These are phyloP conservation scores for Cryoendolithus antarcticus DNA, from an alignment of 2,329 filamentous ascomycete genomes.

Conservation along the genomic window DNA sequence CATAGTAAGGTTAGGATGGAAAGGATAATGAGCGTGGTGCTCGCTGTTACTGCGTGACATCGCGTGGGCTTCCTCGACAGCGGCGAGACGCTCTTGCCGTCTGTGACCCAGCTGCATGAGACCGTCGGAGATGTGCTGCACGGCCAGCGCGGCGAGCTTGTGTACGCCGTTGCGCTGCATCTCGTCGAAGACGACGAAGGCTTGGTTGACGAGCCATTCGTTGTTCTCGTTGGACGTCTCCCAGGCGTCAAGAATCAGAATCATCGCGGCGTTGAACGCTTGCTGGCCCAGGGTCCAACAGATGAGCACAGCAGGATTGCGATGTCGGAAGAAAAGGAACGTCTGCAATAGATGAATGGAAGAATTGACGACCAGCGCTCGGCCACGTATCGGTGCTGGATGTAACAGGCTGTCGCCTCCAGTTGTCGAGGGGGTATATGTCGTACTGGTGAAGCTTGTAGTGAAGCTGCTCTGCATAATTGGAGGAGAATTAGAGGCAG, in stretches of 20 bases:
- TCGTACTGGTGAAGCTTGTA: conserved; percentile 1
- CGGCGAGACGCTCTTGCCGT: conserved; percentile 4
- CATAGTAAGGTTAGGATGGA: conserved; percentile 3
- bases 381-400: conserved; percentile 23
- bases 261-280: conserved; percentile 39
- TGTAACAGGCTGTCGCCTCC: conserved; percentile 13
- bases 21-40: conserved; percentile 2
- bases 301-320: conserved; percentile 31
- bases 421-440: background rate
- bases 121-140: conserved; percentile 26
- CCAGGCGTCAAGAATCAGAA: conserved; percentile 34
- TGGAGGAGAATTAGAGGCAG: conserved; percentile 7
- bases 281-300: conserved; percentile 39
- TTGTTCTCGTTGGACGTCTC: conserved; percentile 29
- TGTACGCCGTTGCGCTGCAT: conserved; percentile 32
- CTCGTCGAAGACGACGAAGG: conserved; percentile 30
- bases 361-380: conserved; percentile 30
- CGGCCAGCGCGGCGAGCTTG: conserved; percentile 32
- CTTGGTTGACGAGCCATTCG: conserved; percentile 28
- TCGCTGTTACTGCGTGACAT: conserved; percentile 6
- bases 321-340: conserved; percentile 35
- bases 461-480: background rate
- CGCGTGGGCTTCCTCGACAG: conserved; percentile 6
- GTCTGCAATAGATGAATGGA: conserved; percentile 30
- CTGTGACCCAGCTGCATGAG: conserved; percentile 15